Evolutionary conservation across 2,329 filamentous ascomycete species (phyloP).

Genomic region (Ascocoryne sarcoides): DNA sequence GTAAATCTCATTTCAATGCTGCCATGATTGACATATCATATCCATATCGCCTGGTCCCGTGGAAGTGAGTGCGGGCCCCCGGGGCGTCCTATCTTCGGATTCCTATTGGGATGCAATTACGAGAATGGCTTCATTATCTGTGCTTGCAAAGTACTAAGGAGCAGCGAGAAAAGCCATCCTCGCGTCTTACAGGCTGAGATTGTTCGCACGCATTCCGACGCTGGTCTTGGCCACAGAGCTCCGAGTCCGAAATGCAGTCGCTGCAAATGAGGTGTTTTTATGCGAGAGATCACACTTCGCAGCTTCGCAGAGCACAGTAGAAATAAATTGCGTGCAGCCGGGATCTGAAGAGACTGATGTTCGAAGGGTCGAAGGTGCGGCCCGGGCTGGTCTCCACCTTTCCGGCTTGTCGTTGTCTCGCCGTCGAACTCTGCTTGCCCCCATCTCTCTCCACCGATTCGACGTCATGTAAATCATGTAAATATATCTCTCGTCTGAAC

Average conservation of each 20-base stretch:
- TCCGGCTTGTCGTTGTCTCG: not conserved
- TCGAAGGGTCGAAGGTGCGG: no score
- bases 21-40: not conserved
- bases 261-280: not conserved
- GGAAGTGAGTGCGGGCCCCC: not conserved
- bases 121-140: not conserved
- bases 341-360: no score
- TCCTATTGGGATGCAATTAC: no score
- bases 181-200: not conserved
- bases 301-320: no score
- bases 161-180: not conserved
- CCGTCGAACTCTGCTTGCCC: not conserved
- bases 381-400: no score
- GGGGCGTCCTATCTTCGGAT: not conserved
- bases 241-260: not conserved
- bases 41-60: not conserved
- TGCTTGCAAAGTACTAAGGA: not conserved
- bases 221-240: no score
- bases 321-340: no score
- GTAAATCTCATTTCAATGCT: conserved; percentile 4
- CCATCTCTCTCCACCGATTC: conserved; percentile 13
- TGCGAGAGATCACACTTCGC: no score
- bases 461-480: conserved; percentile 9
- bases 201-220: not conserved
- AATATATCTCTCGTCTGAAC: conserved; percentile 7